A percentile compares a stretch with the other conserved stretches of the same genome.
phyloP scores from a whole-genome alignment of 192 early-diverging fungal genomes.

The Chytriomyces sp. region DNA sequence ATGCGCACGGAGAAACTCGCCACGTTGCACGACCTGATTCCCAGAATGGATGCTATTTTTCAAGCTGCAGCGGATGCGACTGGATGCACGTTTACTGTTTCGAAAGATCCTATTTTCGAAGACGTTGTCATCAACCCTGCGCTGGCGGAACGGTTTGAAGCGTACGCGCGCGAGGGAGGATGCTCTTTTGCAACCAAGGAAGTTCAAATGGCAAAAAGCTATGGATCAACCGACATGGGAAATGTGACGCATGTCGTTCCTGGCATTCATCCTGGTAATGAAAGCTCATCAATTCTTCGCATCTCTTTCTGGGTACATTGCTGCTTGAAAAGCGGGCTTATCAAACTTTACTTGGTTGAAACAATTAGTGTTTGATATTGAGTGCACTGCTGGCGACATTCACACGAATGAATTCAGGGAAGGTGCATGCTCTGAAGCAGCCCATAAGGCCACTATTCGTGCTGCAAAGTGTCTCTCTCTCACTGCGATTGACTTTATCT shows the following conservation, averaged over 20 bases:
- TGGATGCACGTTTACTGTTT: conserved; percentile 67
- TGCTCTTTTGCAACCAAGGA: conserved; percentile 30
- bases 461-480: conserved; percentile 32
- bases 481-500: conserved; percentile 28
- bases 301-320: background rate
- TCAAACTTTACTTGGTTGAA: conserved; percentile 35
- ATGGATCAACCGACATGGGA: conserved; percentile 75
- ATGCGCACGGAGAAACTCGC: conserved; percentile 60
- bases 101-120: conserved; percentile 56
- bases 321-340: too few species aligned
- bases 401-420: conserved; percentile 71
- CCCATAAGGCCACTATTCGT: conserved; percentile 51
- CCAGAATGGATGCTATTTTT: conserved; percentile 61
- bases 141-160: conserved; percentile 43
- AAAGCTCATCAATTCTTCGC: background rate
- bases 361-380: conserved; percentile 53
- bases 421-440: conserved; percentile 59
- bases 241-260: conserved; percentile 72
- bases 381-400: conserved; percentile 60
- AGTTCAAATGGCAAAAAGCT: conserved; percentile 28
- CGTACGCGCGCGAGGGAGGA: conserved; percentile 31
- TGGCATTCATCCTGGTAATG: conserved; percentile 54
- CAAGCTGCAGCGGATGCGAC: conserved; percentile 70
- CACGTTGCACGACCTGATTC: conserved; percentile 41
- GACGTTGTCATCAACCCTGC: conserved; percentile 59